These are phyloP conservation scores for Phialophora expanda DNA, from an alignment of 2,329 filamentous ascomycete species.

Conservation along the genomic window DNA sequence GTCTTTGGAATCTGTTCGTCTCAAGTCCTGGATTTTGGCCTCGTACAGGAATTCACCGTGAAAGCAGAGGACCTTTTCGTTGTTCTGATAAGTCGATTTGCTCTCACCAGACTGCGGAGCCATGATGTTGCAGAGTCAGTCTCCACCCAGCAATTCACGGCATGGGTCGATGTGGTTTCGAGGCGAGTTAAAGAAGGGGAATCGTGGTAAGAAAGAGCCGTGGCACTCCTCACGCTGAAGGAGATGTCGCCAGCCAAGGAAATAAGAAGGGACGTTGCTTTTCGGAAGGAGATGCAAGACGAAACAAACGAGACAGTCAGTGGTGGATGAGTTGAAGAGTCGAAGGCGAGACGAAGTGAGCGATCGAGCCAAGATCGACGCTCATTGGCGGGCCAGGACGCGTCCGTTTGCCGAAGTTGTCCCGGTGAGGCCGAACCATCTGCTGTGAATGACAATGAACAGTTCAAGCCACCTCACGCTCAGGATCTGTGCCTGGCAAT, in stretches of 20 bases:
- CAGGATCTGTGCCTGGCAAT: neutral
- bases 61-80: conserved; percentile 95
- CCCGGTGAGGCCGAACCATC: neutral
- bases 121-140: conserved; percentile 59
- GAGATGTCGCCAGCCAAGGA: neutral
- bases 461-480: neutral
- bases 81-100: conserved; percentile 66
- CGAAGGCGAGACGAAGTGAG: neutral
- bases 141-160: conserved; percentile 34
- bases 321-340: conserved; percentile 7
- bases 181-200: neutral
- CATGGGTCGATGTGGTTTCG: neutral
- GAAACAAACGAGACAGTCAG: neutral
- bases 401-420: conserved; percentile 12
- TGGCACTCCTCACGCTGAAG: neutral
- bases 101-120: conserved; percentile 53
- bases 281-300: neutral
- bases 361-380: conserved; percentile 10
- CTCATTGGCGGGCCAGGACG: conserved; percentile 25
- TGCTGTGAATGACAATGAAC: neutral
- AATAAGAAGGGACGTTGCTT: neutral
- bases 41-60: conserved; percentile 97
- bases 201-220: neutral
- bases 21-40: conserved; percentile 87
- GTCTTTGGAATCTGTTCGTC: conserved; percentile 64